Base-by-base conservation (phyloP, 495 filamentous ascomycete species). In the Acidiella bohemica region DNA sequence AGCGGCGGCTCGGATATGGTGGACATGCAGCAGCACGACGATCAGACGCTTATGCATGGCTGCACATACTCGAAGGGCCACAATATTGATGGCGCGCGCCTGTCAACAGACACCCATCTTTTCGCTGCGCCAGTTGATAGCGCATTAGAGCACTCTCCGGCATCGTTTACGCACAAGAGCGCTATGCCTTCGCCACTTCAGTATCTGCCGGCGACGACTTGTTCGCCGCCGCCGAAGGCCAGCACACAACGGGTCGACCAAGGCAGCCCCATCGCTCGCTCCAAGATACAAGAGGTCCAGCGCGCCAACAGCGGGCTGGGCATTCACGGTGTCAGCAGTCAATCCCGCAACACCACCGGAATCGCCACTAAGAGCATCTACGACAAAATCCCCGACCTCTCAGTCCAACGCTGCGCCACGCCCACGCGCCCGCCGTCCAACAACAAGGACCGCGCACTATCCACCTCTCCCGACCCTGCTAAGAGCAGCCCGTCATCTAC, bases 151-250 rank as follows among this genome's bases (percentile, higher is more conserved):
- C n/a, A n/a, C n/a, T n/a, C n/a, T n/a, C n/a, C n/a, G n/a, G n/a
- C n/a, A n/a, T n/a, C n/a, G n/a, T n/a, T n/a, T n/a, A n/a, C n/a
- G n/a, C 38, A 46, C 25, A 22, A 30, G 1, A 46, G 42, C 22
- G 42, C 43, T 3, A 33, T 42, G 31, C 47, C 47, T n/a, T 51
- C 47, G 8, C 47, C 47, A 8, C 30, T 51, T 11, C 37, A 51
- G 4, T 40, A 32, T 27, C 34, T 46, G 8, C 47, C 36, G 19
- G 36, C 47, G n/a, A 42, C 47, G 36, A 46, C 23, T 22, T 29
- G 1, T 44, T 40, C 19, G 3, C 46, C 46, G 3, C 46, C 41
- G 18, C 41, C 34, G n/a, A 37, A 40, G 18, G 29, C 23, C 8
- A 36, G 31, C 16, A n/a, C 5, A 14, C 28, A 17, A 14, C 4